Evolutionary conservation across 306 rosid genomes (phyloP), one percentile per base, ranked within the genome.

Genomic region (Begonia loranthoides): DNA sequence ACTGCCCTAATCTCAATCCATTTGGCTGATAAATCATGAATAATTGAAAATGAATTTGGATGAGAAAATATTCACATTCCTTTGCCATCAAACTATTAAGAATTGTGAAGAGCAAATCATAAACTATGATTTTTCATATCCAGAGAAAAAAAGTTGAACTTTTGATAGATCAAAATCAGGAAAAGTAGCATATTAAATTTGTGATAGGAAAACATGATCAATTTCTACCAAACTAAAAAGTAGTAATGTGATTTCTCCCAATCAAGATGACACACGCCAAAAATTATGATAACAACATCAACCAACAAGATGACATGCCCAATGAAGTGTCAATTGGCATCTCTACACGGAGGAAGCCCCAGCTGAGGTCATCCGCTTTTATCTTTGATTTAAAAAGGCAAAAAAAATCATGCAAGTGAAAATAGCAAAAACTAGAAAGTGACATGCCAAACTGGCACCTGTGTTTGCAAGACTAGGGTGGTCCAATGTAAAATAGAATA

Each of bases 1-100:
- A 86, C 45, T 69, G 67, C 56, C 90, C 93, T 81, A 76, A 65
- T 46, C 84, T 92, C 9, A 94, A 76, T 57, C 95, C 99, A 60
- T 70, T 82, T 57, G 94, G 93, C 99, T 92, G 70, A 50, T 64
- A 76, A n/a, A 51, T 28, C 65, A 73, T 5, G 65, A 59, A 36
- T 17, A 15, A 9, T 66, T 15, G 46, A 55, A 38, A 58, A 44
- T 17, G 46, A 36, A 51, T 43, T 51, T 54, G 21, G 50, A 21
- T 28, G 36, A 28, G 36, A 28, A 0, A 28, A 19, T 19, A 19
- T 19, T 19, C 22, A 28, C 6, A 28, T 28, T 28, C 36, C 36
- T 28, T 4, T 28, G 9, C 9, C 36, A 5, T 4, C 36, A 28
- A 28, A 28, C 36, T 28, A 28, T 28, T 28, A 28, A 28, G 36